Evolutionary conservation across 257 asterid species (phyloP).

Genomic region (Capsicum baccatum): DNA sequence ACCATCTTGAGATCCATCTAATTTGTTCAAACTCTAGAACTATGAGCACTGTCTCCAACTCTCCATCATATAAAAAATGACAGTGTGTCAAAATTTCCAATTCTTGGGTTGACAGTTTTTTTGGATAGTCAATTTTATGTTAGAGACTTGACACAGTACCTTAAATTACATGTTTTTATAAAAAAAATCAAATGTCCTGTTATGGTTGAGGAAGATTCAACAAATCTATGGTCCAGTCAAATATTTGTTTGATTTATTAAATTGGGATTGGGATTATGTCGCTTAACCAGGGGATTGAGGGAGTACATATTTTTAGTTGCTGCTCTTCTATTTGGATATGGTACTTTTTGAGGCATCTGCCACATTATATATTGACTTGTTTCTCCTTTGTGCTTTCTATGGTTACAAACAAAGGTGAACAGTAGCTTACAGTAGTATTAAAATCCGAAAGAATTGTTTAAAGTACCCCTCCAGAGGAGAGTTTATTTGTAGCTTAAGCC

Average conservation of each 20-base stretch:
- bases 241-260: neutral
- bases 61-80: neutral
- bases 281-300: neutral
- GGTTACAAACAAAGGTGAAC: neutral
- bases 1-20: conserved; percentile 11
- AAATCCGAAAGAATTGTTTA: neutral
- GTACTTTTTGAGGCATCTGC: neutral
- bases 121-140: neutral
- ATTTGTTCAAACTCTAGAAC: neutral
- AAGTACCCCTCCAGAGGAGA: neutral
- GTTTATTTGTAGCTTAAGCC: neutral
- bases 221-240: neutral
- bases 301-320: neutral
- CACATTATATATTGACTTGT: neutral
- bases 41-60: neutral
- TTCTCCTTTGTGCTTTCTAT: neutral
- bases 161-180: neutral
- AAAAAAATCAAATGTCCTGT: neutral
- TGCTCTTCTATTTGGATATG: neutral
- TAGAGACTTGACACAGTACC: neutral
- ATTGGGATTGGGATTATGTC: neutral
- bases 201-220: conserved; percentile 5
- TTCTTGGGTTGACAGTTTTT: neutral
- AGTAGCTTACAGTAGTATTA: too few species aligned
- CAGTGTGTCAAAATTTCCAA: neutral